Percentiles rank a stretch among this genome's conserved stretches.
phyloP scores from a whole-genome alignment of 352 stramenopile genomes.

The Pythium brachiatum region DNA sequence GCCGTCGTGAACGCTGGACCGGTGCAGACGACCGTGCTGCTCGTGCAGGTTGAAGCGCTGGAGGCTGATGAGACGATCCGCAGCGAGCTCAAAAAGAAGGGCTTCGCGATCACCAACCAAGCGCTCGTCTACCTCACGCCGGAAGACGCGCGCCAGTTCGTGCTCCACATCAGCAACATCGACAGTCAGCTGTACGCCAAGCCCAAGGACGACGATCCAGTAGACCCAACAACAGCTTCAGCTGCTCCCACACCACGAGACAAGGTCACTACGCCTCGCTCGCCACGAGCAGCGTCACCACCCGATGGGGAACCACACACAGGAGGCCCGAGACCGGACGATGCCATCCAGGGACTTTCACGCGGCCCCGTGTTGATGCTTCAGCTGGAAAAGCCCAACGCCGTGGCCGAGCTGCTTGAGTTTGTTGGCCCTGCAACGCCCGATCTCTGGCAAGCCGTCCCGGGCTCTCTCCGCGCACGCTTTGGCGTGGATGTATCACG shows the following conservation, averaged over 20 bases:
- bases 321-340: slow-evolving; percentile 23
- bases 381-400: slow-evolving; percentile 40
- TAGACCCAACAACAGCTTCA: background rate
- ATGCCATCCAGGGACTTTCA: slow-evolving; percentile 28
- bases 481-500: slow-evolving; percentile 36
- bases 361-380: slow-evolving; percentile 47
- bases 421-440: slow-evolving; percentile 40
- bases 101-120: slow-evolving; percentile 48
- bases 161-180: slow-evolving; percentile 38
- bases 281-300: background rate
- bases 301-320: background rate
- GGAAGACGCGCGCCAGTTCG: slow-evolving; percentile 38
- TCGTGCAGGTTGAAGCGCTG: slow-evolving; percentile 55
- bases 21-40: slow-evolving; percentile 43
- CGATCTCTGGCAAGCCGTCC: slow-evolving; percentile 24
- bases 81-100: slow-evolving; percentile 39
- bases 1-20: background rate
- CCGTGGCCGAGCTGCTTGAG: slow-evolving; percentile 49
- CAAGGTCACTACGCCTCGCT: slow-evolving; percentile 6
- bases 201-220: background rate
- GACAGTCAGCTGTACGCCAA: slow-evolving; percentile 23
- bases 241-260: background rate
- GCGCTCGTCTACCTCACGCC: slow-evolving; percentile 39
- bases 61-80: slow-evolving; percentile 53
- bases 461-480: slow-evolving; percentile 35